Conservation (phyloP, 441 rosid species). For the Euphorbia celastroides region DNA sequence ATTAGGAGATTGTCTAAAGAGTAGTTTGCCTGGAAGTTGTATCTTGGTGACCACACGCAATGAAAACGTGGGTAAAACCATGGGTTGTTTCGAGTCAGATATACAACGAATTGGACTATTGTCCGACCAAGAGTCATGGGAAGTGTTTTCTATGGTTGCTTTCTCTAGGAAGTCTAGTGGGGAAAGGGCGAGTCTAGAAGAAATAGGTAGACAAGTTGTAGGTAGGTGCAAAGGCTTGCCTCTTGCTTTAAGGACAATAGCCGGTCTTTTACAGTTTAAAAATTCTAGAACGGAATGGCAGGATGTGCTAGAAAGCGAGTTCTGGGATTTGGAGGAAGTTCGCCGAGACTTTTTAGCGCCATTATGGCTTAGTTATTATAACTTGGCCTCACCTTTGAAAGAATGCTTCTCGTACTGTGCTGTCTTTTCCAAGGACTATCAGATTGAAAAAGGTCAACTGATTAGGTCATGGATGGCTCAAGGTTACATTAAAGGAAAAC, state of each 20-base stretch:
- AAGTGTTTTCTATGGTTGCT: too few relatives aligned
- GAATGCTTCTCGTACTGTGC: constrained; percentile 13
- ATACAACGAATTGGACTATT: background rate
- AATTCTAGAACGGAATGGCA: background rate
- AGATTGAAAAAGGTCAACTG: accelerated
- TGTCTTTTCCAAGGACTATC: constrained; percentile 10
- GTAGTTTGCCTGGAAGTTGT: constrained; percentile 8
- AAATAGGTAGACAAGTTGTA: constrained; percentile 3
- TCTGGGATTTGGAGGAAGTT: constrained; percentile 7
- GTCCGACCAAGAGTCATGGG: background rate
- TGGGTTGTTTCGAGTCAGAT: background rate
- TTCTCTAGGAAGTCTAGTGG: background rate
- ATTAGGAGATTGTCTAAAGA: background rate
- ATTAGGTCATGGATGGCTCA: constrained; percentile 10
- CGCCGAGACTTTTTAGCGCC: background rate
- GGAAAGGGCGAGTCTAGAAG: background rate
- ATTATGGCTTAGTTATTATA: constrained; percentile 8
- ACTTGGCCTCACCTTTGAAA: too few relatives aligned
- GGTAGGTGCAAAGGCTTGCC: constrained; percentile 6
- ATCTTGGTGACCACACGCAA: constrained; percentile 10
- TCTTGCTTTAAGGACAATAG: constrained; percentile 7
- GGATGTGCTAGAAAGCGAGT: background rate
- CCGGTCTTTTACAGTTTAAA: background rate
- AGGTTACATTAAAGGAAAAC: background rate
- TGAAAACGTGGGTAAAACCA: background rate